Evolutionary conservation across 768 basidiomycete genomes (phyloP), one percentile per base, ranked within the genome.

Genomic region (Pisolithus marmoratus): DNA sequence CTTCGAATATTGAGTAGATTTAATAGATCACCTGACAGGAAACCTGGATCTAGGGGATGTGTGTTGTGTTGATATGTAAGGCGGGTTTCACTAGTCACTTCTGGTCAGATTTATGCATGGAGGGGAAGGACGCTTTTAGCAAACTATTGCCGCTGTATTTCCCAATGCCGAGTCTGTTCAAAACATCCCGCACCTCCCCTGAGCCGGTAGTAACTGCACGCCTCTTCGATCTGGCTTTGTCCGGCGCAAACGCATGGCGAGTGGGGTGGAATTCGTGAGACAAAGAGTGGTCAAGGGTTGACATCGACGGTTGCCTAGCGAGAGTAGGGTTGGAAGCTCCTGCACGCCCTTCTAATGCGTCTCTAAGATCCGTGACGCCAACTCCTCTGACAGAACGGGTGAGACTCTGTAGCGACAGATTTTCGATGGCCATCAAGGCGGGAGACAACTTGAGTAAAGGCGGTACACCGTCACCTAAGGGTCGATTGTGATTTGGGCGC

Each of bases 351-450:
- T 92, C 90, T 4, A 96, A 71, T 4, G 94, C 94, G 58, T 94
- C 92, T 49, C 92, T 78, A 29, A 96, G 75, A 63, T 94, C 92
- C 1, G 82, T 84, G 22, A 95, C 92, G 22, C 93, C 94, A 15
- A 95, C 83, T 0, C 86, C 85, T 53, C 86, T 79, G 3, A 81
- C 81, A 4, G 89, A 87, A 51, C 89, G 80, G 19, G 87, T 80
- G 51, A 95, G 70, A 61, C 90, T 92, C 63, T 90, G 88, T 51
- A 92, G 74, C 6, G 94, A 95, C 31, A 90, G 74, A 65, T 95
- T 95, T 60, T 94, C 89, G 48, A 90, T 88, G 58, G 89, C 85
- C 90, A 94, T 95, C 55, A 95, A 72, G 15, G 86, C 84, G 31
- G 90, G 90, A 5, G 90, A 87, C 31, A 93, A 81, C 63, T 83